A percentile compares a stretch with the other conserved stretches of the same genome.
These are phyloP conservation scores for Phytophthora ohioensis DNA, from an alignment of 352 stramenopile genomes.

Conservation along the genomic window DNA sequence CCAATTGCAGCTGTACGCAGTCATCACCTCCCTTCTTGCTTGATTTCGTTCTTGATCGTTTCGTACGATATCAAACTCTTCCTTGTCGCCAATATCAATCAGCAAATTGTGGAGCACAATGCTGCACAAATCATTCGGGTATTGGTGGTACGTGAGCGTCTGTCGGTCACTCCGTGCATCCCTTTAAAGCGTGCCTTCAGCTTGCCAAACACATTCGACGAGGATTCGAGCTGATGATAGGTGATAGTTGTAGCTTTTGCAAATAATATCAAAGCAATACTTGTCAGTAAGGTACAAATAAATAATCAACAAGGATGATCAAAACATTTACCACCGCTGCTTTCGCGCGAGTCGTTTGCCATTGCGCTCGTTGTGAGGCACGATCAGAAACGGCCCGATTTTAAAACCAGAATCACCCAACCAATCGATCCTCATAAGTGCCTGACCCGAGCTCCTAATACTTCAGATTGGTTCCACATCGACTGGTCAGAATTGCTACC, in stretches of 20 bases:
- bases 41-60: too few species aligned
- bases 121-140: constrained; percentile 9
- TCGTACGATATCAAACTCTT: too few species aligned
- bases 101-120: neutral
- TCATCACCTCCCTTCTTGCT: too few species aligned
- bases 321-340: constrained; percentile 3
- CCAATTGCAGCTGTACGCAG: too few species aligned
- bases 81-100: neutral
- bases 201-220: constrained; percentile 14
- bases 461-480: constrained; percentile 24
- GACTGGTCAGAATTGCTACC: constrained; percentile 19
- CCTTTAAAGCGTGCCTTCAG: constrained; percentile 4
- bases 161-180: constrained; percentile 1
- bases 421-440: constrained; percentile 18
- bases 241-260: constrained; percentile 16
- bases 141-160: neutral
- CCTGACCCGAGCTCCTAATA: constrained; percentile 1
- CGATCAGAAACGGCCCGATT: constrained; percentile 21
- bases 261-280: constrained; percentile 4
- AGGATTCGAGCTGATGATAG: neutral
- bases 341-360: constrained; percentile 4
- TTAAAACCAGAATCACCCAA: constrained; percentile 19
- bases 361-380: constrained; percentile 11
- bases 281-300: neutral
- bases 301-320: neutral